Evolutionary conservation across 305 asterid genomes (phyloP).

Genomic region (Fraxinus floribunda): DNA sequence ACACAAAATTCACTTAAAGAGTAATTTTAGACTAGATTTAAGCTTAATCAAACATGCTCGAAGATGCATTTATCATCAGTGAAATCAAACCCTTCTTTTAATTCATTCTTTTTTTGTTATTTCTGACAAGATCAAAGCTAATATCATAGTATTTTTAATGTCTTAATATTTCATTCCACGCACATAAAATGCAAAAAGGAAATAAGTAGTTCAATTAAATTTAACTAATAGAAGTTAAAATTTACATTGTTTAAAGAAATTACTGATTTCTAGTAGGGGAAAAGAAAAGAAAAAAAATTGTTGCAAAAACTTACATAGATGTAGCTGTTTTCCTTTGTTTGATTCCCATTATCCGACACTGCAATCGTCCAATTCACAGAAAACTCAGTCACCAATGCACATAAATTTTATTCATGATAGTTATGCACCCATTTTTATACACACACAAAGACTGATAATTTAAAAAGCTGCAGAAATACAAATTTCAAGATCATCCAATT

Average conservation of each 20-base stretch:
- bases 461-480: not conserved
- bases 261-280: not conserved
- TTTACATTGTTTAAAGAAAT: not conserved
- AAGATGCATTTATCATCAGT: not conserved
- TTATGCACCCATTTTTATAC: not conserved
- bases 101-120: not conserved
- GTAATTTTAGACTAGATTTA: not conserved
- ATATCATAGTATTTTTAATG: not conserved
- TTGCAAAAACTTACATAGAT: slow-evolving; percentile 64
- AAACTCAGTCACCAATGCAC: slow-evolving; percentile 4
- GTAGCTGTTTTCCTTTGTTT: slow-evolving; percentile 83
- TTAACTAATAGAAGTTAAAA: not conserved
- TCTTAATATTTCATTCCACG: not conserved
- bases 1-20: not conserved
- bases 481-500: not conserved
- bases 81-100: not conserved
- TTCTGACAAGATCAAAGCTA: not conserved
- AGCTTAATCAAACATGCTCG: not conserved
- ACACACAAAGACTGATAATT: not conserved
- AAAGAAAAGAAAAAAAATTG: not conserved
- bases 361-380: slow-evolving; percentile 31
- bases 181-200: not conserved
- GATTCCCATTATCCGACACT: slow-evolving; percentile 87
- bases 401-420: not conserved
- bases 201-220: not conserved